phyloP scores from a whole-genome alignment of 176 grass and related monocot species.

The Musa acuminata region DNA sequence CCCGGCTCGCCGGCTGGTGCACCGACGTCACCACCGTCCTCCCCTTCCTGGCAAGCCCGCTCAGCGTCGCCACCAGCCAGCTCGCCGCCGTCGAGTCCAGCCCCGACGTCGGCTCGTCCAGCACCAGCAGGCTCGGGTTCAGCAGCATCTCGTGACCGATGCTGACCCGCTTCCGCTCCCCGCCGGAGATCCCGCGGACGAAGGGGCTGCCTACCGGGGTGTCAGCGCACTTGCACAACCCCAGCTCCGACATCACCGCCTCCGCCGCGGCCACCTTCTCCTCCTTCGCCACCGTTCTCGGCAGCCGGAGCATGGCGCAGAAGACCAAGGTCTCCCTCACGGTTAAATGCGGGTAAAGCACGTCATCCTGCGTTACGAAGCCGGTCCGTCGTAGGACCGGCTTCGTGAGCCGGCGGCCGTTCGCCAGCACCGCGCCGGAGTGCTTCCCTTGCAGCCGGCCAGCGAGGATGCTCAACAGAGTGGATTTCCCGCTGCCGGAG shows the following conservation, averaged over 20 bases:
- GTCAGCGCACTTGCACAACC: conserved; percentile 57
- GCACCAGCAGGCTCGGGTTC: conserved; percentile 79
- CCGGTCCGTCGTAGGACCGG: conserved; percentile 42
- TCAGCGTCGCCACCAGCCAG: conserved; percentile 47
- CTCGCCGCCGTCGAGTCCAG: conserved; percentile 74
- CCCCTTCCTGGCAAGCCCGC: conserved; percentile 34
- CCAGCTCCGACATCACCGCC: conserved; percentile 85
- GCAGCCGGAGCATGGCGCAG: conserved; percentile 76
- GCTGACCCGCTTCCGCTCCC: conserved; percentile 88
- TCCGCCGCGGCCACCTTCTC: conserved; percentile 55
- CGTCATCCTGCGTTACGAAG: conserved; percentile 90
- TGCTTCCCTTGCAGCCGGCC: conserved; percentile 33
- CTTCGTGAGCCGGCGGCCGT: conserved; percentile 20
- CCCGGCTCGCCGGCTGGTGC: conserved; percentile 79
- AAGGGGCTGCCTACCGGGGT: conserved; percentile 75
- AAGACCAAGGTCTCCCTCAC: conserved; percentile 79
- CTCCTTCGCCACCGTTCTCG: neutral
- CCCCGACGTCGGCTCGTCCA: conserved; percentile 92
- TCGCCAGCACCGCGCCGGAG: conserved; percentile 37
- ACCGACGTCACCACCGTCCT: conserved; percentile 65
- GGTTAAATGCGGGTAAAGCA: conserved; percentile 89
- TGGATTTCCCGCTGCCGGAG: conserved; percentile 91
- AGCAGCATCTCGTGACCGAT: conserved; percentile 90
- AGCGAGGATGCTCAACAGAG: conserved; percentile 66
- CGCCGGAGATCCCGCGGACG: conserved; percentile 73